Evolutionary conservation across 2,329 filamentous ascomycete genomes (phyloP), one percentile per base, ranked within the genome.

Genomic region (Emergomyces orientalis): DNA sequence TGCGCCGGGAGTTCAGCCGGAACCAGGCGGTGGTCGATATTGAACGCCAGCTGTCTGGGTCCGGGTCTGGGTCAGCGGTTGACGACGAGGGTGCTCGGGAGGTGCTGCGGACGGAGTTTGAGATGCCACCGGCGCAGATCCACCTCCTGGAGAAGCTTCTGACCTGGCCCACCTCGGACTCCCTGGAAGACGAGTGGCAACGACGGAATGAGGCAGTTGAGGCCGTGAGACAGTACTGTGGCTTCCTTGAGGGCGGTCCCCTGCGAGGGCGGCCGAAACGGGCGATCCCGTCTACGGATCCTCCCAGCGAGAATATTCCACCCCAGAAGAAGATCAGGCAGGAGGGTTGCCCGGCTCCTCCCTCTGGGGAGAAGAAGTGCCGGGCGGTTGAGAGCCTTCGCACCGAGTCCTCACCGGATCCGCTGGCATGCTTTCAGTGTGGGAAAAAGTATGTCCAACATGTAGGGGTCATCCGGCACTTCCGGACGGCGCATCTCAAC

Each of bases 141-240:
- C 54, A 63, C 63, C 63, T 71, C 17, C 45, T 71, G 43, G 59
- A 68, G 64, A 67, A 43, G 7, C 64, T 71, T 54, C 65, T 71
- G 45, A 68, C 63, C 52, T 68, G 63, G 63, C 65, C 67, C 22
- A n/a, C n/a, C n/a, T n/a, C n/a, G n/a, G n/a, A n/a, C n/a, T n/a
- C n/a, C n/a, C n/a, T n/a, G n/a, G n/a, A 71, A 64, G 65, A 68
- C 17, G 62, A 70, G 61, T 71, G 62, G 63, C 62, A 45, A 49
- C 57, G 61, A 25, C 61, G 62, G 17, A 68, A 69, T 62, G 64
- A 62, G 62, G 66, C 64, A 49, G 56, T 65, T 57, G 62, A 64
- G 61, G 62, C 68, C 57, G 63, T 56, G 30, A 63, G 63, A 59
- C 58, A 67, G 59, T 70, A 69, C 63, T 71, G 63, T 63, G 54